Evolutionary conservation across 1,284 basidiomycete genomes (phyloP).

Genomic region (Papiliotrema nemorosa): DNA sequence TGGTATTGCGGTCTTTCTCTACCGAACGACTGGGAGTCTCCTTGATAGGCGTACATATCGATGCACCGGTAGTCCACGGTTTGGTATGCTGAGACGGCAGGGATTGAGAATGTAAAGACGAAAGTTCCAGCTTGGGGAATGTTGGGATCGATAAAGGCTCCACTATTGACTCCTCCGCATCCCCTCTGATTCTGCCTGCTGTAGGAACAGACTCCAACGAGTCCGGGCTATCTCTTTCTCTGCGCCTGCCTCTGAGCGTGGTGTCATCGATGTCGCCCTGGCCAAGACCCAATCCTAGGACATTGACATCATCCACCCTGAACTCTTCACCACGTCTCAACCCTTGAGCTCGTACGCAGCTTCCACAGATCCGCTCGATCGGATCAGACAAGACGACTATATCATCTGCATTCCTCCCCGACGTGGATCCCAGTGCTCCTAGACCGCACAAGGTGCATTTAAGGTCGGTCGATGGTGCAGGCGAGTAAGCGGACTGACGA

Average conservation of each 20-base stretch:
- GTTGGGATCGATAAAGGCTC: neutral
- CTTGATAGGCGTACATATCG: neutral
- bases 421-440: conserved; percentile 6
- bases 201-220: no score
- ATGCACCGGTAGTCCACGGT: conserved; percentile 33
- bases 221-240: no score
- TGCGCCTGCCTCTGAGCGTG: no score
- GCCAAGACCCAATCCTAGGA: neutral
- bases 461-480: conserved; percentile 11
- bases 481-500: conserved; percentile 5
- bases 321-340: neutral
- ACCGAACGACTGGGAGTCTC: neutral
- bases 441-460: conserved; percentile 43
- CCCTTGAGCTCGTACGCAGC: conserved; percentile 21
- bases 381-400: conserved; percentile 20
- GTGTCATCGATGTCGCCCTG: neutral
- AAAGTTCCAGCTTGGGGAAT: neutral
- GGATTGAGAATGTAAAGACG: conserved; percentile 17
- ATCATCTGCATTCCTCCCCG: conserved; percentile 9
- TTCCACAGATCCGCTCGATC: conserved; percentile 35
- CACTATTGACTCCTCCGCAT: no score
- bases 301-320: neutral
- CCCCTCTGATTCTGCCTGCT: no score
- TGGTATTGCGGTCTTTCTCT: neutral
- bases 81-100: conserved; percentile 26